phyloP scores from a whole-genome alignment of 1,284 basidiomycete genomes.

The Anthracocystis panici-leucophaei region DNA sequence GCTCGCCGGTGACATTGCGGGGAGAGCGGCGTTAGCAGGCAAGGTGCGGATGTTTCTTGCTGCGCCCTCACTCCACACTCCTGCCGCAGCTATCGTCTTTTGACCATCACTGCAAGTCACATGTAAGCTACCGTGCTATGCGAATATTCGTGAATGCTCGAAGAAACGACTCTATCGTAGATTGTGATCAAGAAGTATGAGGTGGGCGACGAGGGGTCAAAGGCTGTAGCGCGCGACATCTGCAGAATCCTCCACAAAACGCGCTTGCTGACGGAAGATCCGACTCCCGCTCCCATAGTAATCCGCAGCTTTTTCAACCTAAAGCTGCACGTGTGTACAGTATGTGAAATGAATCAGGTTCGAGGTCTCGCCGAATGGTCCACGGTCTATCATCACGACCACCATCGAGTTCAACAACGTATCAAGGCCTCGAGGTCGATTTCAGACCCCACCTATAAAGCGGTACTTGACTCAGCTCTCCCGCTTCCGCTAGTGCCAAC shows the following conservation, averaged over 20 bases:
- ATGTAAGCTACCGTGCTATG: too few relatives aligned
- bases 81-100: neutral
- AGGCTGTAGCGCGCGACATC: neutral
- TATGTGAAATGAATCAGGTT: neutral
- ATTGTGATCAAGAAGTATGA: neutral
- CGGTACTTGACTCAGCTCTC: neutral
- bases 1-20: neutral
- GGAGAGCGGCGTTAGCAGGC: neutral
- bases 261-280: constrained; percentile 7
- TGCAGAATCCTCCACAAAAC: constrained; percentile 1
- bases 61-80: neutral
- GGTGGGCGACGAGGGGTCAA: neutral
- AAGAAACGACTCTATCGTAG: neutral
- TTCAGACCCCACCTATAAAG: neutral
- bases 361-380: too few relatives aligned
- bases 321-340: constrained; percentile 2
- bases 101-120: too few relatives aligned
- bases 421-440: constrained; percentile 4
- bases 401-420: neutral
- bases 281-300: neutral
- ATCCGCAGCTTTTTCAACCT: too few relatives aligned
- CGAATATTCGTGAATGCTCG: neutral
- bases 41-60: neutral
- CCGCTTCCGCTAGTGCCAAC: neutral
- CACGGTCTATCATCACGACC: neutral